A percentile compares a stretch with the other conserved stretches of the same genome.
Evolutionary conservation across 2,329 filamentous ascomycete genomes (phyloP).

Genomic region (Parastagonospora avenae): DNA sequence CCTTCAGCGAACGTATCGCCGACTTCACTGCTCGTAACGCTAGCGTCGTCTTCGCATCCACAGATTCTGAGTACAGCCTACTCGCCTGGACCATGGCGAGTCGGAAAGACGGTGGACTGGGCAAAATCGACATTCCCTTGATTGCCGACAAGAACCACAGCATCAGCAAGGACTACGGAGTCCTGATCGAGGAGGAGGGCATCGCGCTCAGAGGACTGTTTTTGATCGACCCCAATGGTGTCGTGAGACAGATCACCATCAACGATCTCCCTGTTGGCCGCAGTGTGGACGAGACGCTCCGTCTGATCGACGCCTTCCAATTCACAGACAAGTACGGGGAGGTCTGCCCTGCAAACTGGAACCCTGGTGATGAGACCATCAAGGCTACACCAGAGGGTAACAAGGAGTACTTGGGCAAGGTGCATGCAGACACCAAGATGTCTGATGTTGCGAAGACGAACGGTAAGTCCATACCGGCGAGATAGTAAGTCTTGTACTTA

Average conservation of each 20-base stretch:
- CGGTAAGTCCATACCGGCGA: constrained; percentile 18
- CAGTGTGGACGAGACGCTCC: constrained; percentile 67
- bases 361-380: constrained; percentile 47
- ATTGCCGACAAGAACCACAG: constrained; percentile 66
- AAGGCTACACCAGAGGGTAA: constrained; percentile 49
- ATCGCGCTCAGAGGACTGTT: constrained; percentile 68
- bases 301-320: constrained; percentile 59
- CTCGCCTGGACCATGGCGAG: constrained; percentile 64
- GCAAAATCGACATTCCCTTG: constrained; percentile 65
- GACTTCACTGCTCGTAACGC: constrained; percentile 66
- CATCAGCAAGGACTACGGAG: constrained; percentile 66
- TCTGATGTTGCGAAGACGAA: constrained; percentile 36
- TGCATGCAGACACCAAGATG: constrained; percentile 45
- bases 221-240: constrained; percentile 68
- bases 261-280: constrained; percentile 70
- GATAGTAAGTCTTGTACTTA: not conserved
- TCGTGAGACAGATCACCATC: constrained; percentile 63
- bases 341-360: constrained; percentile 52
- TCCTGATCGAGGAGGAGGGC: constrained; percentile 67
- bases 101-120: constrained; percentile 66
- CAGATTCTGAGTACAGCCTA: constrained; percentile 64
- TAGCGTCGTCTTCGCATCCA: constrained; percentile 64
- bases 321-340: constrained; percentile 52
- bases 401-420: constrained; percentile 46
- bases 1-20: constrained; percentile 65